These are phyloP conservation scores for Scenedesmus sp. DNA, from an alignment of 163 green algal species.

Conservation along the genomic window DNA sequence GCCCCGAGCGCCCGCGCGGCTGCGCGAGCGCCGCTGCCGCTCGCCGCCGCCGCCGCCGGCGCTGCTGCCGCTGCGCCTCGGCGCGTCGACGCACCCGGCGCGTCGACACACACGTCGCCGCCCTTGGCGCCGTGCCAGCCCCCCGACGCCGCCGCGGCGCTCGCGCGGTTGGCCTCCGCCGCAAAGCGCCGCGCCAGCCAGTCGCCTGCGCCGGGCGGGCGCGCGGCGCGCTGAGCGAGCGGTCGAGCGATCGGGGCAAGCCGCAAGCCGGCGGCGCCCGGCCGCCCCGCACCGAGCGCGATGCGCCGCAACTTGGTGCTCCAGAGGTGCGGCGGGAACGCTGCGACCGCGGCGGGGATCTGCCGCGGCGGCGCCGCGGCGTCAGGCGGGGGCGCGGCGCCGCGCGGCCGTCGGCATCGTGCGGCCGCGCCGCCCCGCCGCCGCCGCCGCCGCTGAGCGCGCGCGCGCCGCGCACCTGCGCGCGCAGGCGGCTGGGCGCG, in stretches of 20 bases:
- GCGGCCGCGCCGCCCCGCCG: too few species aligned
- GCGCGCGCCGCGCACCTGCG: constrained; percentile 42
- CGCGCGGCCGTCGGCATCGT: too few species aligned
- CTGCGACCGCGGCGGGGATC: constrained; percentile 45
- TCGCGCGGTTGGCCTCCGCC: constrained; percentile 27
- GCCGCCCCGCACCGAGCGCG: too few species aligned
- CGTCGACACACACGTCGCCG: constrained; percentile 70
- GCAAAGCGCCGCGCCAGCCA: constrained; percentile 62
- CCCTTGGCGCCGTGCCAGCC: constrained; percentile 71
- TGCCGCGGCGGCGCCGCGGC: neutral
- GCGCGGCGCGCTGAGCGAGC: too few species aligned
- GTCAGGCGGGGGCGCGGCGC: too few species aligned
- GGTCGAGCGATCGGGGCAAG: too few species aligned
- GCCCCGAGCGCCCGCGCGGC: neutral
- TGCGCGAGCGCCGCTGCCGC: neutral
- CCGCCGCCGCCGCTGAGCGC: too few species aligned
- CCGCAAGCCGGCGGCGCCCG: too few species aligned
- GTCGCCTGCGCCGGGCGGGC: too few species aligned
- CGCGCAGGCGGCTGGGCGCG: constrained; percentile 55
- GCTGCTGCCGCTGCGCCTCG: neutral
- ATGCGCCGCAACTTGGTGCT: constrained; percentile 40
- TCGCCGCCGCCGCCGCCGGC: neutral
- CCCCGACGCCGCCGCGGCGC: constrained; percentile 18
- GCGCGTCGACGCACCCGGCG: constrained; percentile 40
- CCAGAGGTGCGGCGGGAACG: constrained; percentile 45